Evolutionary conservation across 805 yeast species (phyloP).

Genomic region (Cyberlindnera suaveolens): DNA sequence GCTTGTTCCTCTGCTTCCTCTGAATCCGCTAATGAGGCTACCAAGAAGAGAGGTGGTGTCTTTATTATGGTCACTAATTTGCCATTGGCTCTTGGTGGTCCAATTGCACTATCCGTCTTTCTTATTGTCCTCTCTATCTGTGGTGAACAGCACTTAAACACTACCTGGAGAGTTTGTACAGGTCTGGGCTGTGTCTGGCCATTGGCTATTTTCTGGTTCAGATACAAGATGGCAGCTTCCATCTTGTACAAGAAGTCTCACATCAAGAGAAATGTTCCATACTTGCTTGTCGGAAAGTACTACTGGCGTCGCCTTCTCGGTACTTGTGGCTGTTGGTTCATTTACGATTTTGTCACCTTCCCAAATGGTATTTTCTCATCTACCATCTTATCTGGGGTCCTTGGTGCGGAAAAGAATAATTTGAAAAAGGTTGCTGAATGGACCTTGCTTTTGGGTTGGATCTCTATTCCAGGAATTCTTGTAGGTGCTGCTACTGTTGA

Average conservation of each 20-base stretch:
- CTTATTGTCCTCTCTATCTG: slow-evolving; percentile 62
- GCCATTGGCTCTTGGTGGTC: slow-evolving; percentile 72
- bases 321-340: slow-evolving; percentile 71
- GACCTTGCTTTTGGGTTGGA: slow-evolving; percentile 58
- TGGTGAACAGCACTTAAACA: slow-evolving; percentile 37
- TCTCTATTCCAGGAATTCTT: slow-evolving; percentile 68
- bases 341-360: slow-evolving; percentile 75
- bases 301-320: slow-evolving; percentile 68
- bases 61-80: slow-evolving; percentile 65
- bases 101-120: slow-evolving; percentile 64
- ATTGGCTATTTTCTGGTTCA: slow-evolving; percentile 61
- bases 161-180: slow-evolving; percentile 66
- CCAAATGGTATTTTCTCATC: slow-evolving; percentile 70
- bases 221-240: slow-evolving; percentile 64
- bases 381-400: slow-evolving; percentile 51
- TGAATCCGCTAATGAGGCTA: slow-evolving; percentile 68
- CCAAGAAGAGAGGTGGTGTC: slow-evolving; percentile 56
- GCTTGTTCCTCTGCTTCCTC: slow-evolving; percentile 63
- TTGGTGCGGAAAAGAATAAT: slow-evolving; percentile 28
- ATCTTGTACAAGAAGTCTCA: slow-evolving; percentile 59
- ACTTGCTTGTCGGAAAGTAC: slow-evolving; percentile 52
- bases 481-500: slow-evolving; percentile 65
- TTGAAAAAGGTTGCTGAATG: slow-evolving; percentile 63
- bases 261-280: slow-evolving; percentile 51
- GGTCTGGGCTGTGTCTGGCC: slow-evolving; percentile 68